phyloP scores from a whole-genome alignment of 73 alveolate genomes.

The Effrenium voratum region DNA sequence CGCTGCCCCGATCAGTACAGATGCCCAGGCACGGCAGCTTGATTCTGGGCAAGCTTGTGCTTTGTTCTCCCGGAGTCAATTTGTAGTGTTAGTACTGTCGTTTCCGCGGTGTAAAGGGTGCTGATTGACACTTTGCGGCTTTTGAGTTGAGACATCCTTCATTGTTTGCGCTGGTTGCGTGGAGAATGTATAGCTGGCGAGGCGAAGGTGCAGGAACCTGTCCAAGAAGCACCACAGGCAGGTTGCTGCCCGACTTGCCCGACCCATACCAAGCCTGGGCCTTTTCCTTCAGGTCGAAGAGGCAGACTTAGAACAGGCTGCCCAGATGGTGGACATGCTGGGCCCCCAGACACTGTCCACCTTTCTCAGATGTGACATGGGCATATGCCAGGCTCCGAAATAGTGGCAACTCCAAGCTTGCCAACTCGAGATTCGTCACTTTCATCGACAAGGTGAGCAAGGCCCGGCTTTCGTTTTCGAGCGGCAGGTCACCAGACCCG shows the following conservation, averaged over 20 bases:
- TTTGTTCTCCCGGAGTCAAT: too few relatives aligned
- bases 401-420: slow-evolving; percentile 78
- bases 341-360: background rate
- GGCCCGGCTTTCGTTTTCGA: background rate
- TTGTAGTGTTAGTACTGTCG: too few relatives aligned
- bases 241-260: background rate
- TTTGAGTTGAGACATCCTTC: too few relatives aligned
- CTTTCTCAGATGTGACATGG: background rate
- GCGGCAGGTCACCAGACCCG: too few relatives aligned
- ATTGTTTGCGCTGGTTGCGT: too few relatives aligned
- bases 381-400: slow-evolving; percentile 35
- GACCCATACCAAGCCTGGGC: too few relatives aligned
- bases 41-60: too few relatives aligned
- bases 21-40: too few relatives aligned
- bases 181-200: background rate
- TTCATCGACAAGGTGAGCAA: slow-evolving; percentile 85
- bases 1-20: slow-evolving; percentile 43
- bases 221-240: slow-evolving; percentile 18
- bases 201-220: slow-evolving; percentile 22
- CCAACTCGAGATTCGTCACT: slow-evolving; percentile 55
- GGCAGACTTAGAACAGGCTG: slow-evolving; percentile 81
- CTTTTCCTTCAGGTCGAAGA: slow-evolving; percentile 76
- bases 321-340: slow-evolving; percentile 81
- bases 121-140: too few relatives aligned
- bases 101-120: too few relatives aligned